Evolutionary conservation across 1,139 yeast genomes (phyloP).

Genomic region (Pichia sp.): DNA sequence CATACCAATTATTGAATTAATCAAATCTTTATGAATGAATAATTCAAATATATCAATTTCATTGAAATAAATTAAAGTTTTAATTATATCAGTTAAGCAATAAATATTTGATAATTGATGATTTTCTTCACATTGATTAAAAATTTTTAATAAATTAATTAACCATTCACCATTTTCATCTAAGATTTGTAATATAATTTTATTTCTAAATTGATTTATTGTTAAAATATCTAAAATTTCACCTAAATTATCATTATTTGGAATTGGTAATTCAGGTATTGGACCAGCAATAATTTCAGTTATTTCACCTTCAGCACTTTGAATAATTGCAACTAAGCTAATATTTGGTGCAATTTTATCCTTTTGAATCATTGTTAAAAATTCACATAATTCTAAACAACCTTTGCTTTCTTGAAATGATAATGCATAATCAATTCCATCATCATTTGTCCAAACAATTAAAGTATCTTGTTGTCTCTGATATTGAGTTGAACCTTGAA

Average conservation of each 20-base stretch:
- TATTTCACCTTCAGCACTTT: constrained; percentile 45
- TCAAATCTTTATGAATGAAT: constrained; percentile 54
- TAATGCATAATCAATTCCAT: constrained; percentile 77
- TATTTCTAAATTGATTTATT: constrained; percentile 33
- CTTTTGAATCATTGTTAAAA: constrained; percentile 63
- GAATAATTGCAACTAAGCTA: constrained; percentile 65
- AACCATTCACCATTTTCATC: constrained; percentile 43
- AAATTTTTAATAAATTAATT: constrained; percentile 43
- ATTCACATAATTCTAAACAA: constrained; percentile 77
- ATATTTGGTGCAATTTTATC: constrained; percentile 55
- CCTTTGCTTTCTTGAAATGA: constrained; percentile 92
- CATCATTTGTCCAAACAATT: constrained; percentile 85
- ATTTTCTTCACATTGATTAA: constrained; percentile 48
- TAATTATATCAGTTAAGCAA: constrained; percentile 63
- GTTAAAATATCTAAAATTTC: constrained; percentile 48
- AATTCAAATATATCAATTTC: constrained; percentile 64
- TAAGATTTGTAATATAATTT: constrained; percentile 9
- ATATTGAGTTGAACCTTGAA: constrained; percentile 73
- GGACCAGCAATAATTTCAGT: constrained; percentile 82
- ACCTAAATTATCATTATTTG: constrained; percentile 43
- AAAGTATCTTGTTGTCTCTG: constrained; percentile 93
- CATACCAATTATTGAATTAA: constrained; percentile 68
- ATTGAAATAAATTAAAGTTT: constrained; percentile 62
- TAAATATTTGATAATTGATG: constrained; percentile 51
- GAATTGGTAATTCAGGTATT: constrained; percentile 57